phyloP scores from a whole-genome alignment of 306 rosid genomes.

The Prunus mume region DNA sequence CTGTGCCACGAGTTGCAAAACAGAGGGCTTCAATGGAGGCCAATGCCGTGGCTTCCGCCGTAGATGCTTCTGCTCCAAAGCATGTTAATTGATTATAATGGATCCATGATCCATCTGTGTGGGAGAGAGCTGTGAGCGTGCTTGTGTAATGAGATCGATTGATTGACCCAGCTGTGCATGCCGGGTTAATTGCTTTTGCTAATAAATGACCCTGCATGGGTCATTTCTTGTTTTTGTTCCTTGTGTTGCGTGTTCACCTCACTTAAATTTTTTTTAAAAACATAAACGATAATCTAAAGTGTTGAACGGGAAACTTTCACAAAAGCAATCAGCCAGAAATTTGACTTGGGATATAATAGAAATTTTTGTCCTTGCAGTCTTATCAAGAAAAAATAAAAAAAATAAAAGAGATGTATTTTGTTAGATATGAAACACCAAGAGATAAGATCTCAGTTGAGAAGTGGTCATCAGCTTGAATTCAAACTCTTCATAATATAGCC shows the following conservation, averaged over 20 bases:
- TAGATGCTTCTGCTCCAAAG: slow-evolving; percentile 48
- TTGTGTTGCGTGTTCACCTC: not conserved
- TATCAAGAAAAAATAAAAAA: too few relatives aligned
- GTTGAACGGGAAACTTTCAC: too few relatives aligned
- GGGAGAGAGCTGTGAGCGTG: not conserved
- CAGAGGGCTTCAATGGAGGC: slow-evolving; percentile 45
- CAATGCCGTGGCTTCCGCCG: slow-evolving; percentile 55
- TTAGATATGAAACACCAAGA: too few relatives aligned
- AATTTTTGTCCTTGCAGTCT: too few relatives aligned
- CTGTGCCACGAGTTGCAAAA: slow-evolving; percentile 40
- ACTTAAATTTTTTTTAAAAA: not conserved
- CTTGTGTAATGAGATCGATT: not conserved
- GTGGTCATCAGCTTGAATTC: too few relatives aligned
- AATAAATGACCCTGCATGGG: not conserved
- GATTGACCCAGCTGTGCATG: not conserved
- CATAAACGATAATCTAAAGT: too few relatives aligned
- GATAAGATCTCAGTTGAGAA: too few relatives aligned
- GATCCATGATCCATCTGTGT: not conserved
- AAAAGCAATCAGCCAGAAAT: too few relatives aligned
- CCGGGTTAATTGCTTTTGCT: not conserved
- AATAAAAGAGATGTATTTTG: too few relatives aligned
- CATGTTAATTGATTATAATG: slow-evolving; percentile 1
- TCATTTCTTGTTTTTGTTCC: not conserved
- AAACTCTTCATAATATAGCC: too few relatives aligned
- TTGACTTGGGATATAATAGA: too few relatives aligned